Base-by-base conservation (phyloP, 1,284 basidiomycete species). In the Sanghuangporus weigelae region DNA sequence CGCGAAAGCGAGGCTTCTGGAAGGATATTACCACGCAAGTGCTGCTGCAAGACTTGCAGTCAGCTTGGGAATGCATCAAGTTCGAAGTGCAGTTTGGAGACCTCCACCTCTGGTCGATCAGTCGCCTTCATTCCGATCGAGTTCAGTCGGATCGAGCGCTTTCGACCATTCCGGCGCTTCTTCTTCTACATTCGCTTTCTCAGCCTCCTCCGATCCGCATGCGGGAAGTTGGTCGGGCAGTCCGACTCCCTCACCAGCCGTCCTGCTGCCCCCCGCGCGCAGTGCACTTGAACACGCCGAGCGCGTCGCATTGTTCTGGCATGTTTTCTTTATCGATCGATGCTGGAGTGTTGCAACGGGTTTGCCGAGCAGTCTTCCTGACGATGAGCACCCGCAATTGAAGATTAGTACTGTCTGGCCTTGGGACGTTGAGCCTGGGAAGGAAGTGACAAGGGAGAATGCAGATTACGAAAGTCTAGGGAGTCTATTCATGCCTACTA, bases 21-120 rank as follows among this genome's bases (percentile, higher is more conserved):
- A 87, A 68, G 85, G 83, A 7, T 85, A 85, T 70, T 80, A 82
- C 51, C 84, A 86, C 67, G 79, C 84, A 2, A 84, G 82, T 65
- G 80, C 82, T 12, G 84, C 84, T 11, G 80, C 81, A 56, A 78
- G 83, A 21, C 76, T 87, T 12, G 81, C 83, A 2, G 76, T 83
- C 19, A 81, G 79, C 14, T 75, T 84, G 14, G 82, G 81, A 12
- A 72, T 85, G 31, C 82, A 85, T 71, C 82, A 83, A 67, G 76
- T 85, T 50, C 73, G 72, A 2, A 69, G 74, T 14, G 71, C 74
- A 38, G 71, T 74, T 54, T 72, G 69, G 63, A 69, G 69, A 42
- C 67, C 66, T 14, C 73, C 71, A 5, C 61, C 31, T 35, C 31
- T 51, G 7, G 36, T 42, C 31, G 53, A 61, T 56, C 57, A 12